phyloP scores from a whole-genome alignment of 371 early-diverging fungal species.

The Mortierella sp. region DNA sequence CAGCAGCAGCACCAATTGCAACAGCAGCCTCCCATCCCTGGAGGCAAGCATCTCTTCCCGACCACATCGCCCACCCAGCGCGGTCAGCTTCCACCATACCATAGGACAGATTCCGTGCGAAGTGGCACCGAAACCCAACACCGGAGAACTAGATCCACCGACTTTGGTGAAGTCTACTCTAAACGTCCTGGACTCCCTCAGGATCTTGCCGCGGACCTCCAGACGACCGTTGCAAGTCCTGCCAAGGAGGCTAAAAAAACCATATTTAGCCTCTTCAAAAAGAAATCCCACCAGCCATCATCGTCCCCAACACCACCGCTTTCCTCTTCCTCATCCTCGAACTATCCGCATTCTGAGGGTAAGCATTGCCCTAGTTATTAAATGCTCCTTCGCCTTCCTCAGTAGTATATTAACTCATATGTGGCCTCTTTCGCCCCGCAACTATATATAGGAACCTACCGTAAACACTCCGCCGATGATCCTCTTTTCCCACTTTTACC shows the following conservation, averaged over 20 bases:
- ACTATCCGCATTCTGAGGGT: conserved; percentile 27
- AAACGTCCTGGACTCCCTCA: conserved; percentile 40
- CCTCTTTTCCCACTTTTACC: conserved; percentile 19
- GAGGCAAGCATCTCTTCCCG: conserved; percentile 26
- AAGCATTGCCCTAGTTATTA: background rate
- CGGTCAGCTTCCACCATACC: conserved; percentile 9
- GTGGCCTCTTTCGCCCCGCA: too few relatives aligned
- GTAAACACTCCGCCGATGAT: conserved; percentile 49
- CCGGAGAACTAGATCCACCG: conserved; percentile 49
- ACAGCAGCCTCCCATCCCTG: conserved; percentile 7
- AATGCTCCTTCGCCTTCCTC: background rate
- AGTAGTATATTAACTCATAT: background rate
- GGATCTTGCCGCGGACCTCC: conserved; percentile 29
- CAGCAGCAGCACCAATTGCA: background rate
- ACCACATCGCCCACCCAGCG: conserved; percentile 27
- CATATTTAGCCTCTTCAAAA: conserved; percentile 41
- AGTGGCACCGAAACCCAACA: conserved; percentile 25
- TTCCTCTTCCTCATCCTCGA: conserved; percentile 6
- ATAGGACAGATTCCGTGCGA: conserved; percentile 21
- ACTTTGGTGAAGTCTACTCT: conserved; percentile 46
- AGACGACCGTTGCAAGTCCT: conserved; percentile 27
- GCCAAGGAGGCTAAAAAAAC: conserved; percentile 51
- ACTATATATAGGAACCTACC: conserved; percentile 20
- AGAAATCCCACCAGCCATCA: conserved; percentile 27
- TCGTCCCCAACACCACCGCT: conserved; percentile 11